Evolutionary conservation across 352 stramenopile genomes (phyloP).

Genomic region (Phytophthora pinifolia): DNA sequence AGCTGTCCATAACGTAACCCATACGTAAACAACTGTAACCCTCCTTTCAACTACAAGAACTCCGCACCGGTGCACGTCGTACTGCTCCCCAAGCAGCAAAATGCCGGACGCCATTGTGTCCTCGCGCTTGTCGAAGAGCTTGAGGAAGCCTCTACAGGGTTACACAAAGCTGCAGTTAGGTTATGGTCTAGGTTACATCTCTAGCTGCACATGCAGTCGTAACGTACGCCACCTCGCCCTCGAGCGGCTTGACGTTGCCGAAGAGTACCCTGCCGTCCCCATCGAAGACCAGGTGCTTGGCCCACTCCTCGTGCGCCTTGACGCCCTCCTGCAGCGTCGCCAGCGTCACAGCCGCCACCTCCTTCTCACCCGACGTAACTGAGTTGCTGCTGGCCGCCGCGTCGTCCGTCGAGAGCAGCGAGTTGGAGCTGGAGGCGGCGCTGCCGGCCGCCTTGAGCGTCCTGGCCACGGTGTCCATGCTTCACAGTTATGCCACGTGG

Average conservation of each 20-base stretch:
- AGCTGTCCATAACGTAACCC: slow-evolving; percentile 31
- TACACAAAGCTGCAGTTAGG: slow-evolving; percentile 8
- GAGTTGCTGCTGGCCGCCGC: slow-evolving; percentile 2
- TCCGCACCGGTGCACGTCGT: slow-evolving; percentile 74
- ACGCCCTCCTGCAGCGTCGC: slow-evolving; percentile 51
- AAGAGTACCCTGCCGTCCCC: slow-evolving; percentile 49
- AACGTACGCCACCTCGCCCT: slow-evolving; percentile 58
- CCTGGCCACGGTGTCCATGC: slow-evolving; percentile 17
- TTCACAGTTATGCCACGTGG: no score
- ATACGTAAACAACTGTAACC: slow-evolving; percentile 4
- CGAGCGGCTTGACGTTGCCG: slow-evolving; percentile 57
- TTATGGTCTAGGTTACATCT: not conserved
- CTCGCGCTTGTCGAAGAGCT: slow-evolving; percentile 82
- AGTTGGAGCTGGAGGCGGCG: slow-evolving; percentile 7
- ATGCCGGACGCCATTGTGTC: slow-evolving; percentile 73
- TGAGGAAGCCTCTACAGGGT: slow-evolving; percentile 36
- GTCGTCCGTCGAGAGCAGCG: slow-evolving; percentile 17
- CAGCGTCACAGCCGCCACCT: slow-evolving; percentile 34
- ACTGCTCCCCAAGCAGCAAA: slow-evolving; percentile 74
- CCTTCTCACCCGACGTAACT: not conserved
- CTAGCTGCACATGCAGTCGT: not conserved
- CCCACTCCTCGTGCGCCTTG: slow-evolving; percentile 70
- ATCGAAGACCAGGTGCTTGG: slow-evolving; percentile 63
- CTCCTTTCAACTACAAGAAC: not conserved
- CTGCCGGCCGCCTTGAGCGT: slow-evolving; percentile 17